Evolutionary conservation across 805 yeast species (phyloP), one percentile per base, ranked within the genome.

Genomic region (Citeromyces matritensis): DNA sequence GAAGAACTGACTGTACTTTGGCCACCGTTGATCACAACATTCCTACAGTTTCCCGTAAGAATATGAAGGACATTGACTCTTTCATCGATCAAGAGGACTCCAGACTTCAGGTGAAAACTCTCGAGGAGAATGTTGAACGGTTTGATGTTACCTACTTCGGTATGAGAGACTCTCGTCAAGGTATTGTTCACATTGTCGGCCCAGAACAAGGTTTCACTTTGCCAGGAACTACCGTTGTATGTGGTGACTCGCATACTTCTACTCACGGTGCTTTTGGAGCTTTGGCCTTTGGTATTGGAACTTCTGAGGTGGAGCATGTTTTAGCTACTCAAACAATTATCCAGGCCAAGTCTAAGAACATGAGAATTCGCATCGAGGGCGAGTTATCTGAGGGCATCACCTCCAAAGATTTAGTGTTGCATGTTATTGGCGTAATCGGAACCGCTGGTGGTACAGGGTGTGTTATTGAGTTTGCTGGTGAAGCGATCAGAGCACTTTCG

Each of bases 391-490:
- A 81, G 26, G 97, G 96, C 33, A 78, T 91, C 55, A 88, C 98
- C 12, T 91, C 97, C 29, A 91, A 91, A 66, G 98, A 91, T 60
- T 64, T 91, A 45, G 76, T 91, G 42, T 67, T 91, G 37, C 97
- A 91, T 53, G 91, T 91, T 28, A 91, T 91, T 49, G 95, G 96
- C 44, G 74, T 76, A 32, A 91, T 91, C 49, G 98, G 98, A 60
- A 91, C 98, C 42, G 98, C 98, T 38, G 98, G 98, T 59, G 98
- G 98, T 61, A 91, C 97, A 36, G 98, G 98, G 33, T 65, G 74
- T 47, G 98, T 91, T 36, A 82, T 91, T 53, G 98, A 91, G 61
- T 91, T 88, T 58, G 91, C 94, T 30, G 98, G 98, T 55, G 72
- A 77, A 43, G 96, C 97, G 35, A 86, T 91, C 45, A 83, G 80